phyloP scores from a whole-genome alignment of 1,284 basidiomycete genomes.

The Ganoderma boninense region DNA sequence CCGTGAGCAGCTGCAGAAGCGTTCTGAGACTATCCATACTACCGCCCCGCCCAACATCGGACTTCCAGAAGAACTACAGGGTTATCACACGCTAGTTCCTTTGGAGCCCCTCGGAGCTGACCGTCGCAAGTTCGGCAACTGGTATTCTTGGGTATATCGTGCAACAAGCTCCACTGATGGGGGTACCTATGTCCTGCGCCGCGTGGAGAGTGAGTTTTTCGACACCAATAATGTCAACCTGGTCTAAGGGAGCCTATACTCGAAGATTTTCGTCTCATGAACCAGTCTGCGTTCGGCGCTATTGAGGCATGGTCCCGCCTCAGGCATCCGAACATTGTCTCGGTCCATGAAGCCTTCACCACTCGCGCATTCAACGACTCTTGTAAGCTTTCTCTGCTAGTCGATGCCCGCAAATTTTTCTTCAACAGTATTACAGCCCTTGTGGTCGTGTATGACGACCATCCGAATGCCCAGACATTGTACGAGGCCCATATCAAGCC shows the following conservation, averaged over 20 bases:
- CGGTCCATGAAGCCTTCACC: conserved; percentile 94
- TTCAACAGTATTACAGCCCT: conserved; percentile 67
- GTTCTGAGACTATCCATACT: conserved; percentile 78
- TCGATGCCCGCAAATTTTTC: neutral
- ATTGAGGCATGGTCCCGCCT: conserved; percentile 92
- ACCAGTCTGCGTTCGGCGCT: conserved; percentile 82
- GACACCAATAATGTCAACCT: neutral
- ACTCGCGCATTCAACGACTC: conserved; percentile 93
- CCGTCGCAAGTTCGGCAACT: conserved; percentile 76
- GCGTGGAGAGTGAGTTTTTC: conserved; percentile 83
- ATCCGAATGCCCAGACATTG: conserved; percentile 87
- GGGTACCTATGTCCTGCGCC: conserved; percentile 78
- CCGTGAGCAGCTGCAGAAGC: conserved; percentile 82
- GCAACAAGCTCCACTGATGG: conserved; percentile 86
- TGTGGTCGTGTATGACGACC: conserved; percentile 93
- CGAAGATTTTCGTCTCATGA: conserved; percentile 84
- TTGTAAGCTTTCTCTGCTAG: conserved; percentile 61
- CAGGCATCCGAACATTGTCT: conserved; percentile 88
- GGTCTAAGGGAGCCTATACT: conserved; percentile 27
- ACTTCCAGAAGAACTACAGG: conserved; percentile 89
- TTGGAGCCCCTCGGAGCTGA: conserved; percentile 69
- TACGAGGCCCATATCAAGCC: conserved; percentile 73
- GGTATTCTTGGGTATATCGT: conserved; percentile 86
- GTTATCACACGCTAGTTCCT: conserved; percentile 89
- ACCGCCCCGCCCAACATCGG: conserved; percentile 56